Evolutionary conservation across 768 basidiomycete genomes (phyloP), one percentile per base, ranked within the genome.

Genomic region (Phlebiopsis gigantea): DNA sequence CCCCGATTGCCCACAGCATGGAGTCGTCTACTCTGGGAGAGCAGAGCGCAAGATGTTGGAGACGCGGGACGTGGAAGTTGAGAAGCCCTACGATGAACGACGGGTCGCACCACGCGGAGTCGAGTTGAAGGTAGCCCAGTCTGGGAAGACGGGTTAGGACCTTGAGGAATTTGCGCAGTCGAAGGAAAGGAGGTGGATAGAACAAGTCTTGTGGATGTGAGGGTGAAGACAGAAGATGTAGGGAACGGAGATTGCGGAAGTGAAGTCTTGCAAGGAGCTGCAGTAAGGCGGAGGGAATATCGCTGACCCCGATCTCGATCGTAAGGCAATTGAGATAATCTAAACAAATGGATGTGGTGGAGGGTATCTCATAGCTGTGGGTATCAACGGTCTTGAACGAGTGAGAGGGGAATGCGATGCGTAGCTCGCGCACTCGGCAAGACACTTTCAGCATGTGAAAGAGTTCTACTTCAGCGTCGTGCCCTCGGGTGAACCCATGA

Each of bases 241-340:
- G 70, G 26, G 71, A 73, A 55, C 66, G 71, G 29, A 86, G 24
- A 5, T 75, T 29, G 69, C 67, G 22, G 82, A 84, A 6, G 77
- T 70, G 17, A 70, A 73, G 61, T 57, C 78, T 77, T 42, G 78
- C 76, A 54, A 82, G 69, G 59, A 85, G 71, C 48, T 74, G 72
- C 19, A 76, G 67, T 26, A 88, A 73, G 63, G 87, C 86, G 48
- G 77, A 77, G 39, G 85, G 84, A 44, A 87, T 81, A 63, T 86
- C 81, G 26, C 69, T 70, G 24, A 77, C 75, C 62, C 80, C 77
- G 53, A 84, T 76, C 34, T 72, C 65, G 21, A 88, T 68, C 34
- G 77, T 76, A 25, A 88, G 71, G 26, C 69, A 69, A 39, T 67
- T 66, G 39, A 88, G 77, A 48, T 60, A 65, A 10, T 77, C 76